Evolutionary conservation across 805 yeast species (phyloP).

Genomic region (Clavispora vitiphila): DNA sequence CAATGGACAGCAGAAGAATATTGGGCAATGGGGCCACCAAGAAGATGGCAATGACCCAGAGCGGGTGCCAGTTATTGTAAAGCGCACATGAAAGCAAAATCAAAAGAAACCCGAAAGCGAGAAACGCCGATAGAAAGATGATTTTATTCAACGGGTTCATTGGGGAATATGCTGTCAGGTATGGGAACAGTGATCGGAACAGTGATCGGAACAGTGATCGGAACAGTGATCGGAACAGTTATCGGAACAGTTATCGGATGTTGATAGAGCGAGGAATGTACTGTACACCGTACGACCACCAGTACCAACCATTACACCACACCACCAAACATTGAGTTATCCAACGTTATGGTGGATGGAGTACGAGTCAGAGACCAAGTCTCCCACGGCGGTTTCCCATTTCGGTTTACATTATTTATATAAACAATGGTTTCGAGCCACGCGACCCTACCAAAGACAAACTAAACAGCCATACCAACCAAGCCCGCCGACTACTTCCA

Average conservation of each 20-base stretch:
- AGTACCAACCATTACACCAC: no score
- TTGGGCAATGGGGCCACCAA: slow-evolving; percentile 43
- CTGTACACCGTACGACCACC: neutral
- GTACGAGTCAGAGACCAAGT: no score
- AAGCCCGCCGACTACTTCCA: no score
- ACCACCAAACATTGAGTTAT: no score
- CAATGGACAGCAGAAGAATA: slow-evolving; percentile 33
- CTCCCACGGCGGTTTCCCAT: no score
- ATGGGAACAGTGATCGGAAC: no score
- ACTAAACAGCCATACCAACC: no score
- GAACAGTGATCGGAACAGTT: no score
- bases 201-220: neutral
- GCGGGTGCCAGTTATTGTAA: slow-evolving; percentile 33
- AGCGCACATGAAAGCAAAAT: slow-evolving; percentile 43
- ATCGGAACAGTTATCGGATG: neutral
- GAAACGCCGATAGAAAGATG: slow-evolving; percentile 41
- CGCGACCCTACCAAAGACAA: no score
- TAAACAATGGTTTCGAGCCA: neutral
- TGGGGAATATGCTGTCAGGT: neutral
- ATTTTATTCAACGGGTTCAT: slow-evolving; percentile 45
- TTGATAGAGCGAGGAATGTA: neutral
- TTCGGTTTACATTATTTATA: neutral
- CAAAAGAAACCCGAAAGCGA: slow-evolving; percentile 41
- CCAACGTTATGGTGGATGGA: no score
- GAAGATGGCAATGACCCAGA: slow-evolving; percentile 39